These are phyloP conservation scores for Forsythia viridissima DNA, from an alignment of 257 asterid genomes.

Conservation along the genomic window DNA sequence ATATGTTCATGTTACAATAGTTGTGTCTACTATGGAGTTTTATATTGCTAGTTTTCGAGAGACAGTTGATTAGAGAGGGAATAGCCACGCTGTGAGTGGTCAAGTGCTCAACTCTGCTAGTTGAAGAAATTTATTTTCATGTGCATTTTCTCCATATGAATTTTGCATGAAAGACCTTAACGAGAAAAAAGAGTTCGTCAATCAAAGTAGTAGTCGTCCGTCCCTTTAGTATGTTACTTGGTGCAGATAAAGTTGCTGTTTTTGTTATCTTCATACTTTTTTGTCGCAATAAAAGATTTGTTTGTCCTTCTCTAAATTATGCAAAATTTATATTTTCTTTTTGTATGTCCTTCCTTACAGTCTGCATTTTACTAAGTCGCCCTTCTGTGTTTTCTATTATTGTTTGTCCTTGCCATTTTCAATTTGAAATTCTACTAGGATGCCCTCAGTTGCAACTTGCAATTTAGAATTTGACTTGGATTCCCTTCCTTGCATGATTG, in stretches of 20 bases:
- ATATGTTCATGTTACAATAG: slow-evolving; percentile 7
- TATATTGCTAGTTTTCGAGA: background rate
- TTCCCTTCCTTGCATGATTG: background rate
- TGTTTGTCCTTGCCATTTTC: slow-evolving; percentile 1
- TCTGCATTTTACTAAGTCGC: background rate
- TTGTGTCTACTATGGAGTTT: background rate
- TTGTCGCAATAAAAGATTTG: background rate
- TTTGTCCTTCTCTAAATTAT: background rate
- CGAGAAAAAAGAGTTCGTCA: background rate
- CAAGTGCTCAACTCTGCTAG: background rate
- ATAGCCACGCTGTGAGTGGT: background rate
- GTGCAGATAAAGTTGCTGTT: background rate
- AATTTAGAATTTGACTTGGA: background rate
- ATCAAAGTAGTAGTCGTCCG: background rate
- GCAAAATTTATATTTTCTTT: background rate
- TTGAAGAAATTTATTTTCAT: background rate
- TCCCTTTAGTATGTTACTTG: background rate
- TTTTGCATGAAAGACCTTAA: background rate
- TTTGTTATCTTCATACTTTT: background rate
- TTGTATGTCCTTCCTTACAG: background rate
- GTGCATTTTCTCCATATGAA: background rate
- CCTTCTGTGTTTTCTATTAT: slow-evolving; percentile 6
- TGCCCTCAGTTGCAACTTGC: background rate
- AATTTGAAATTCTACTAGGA: slow-evolving; percentile 19
- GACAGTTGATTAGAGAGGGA: slow-evolving; percentile 8